A percentile compares a stretch with the other conserved stretches of the same genome.
Conservation (phyloP, 2,329 filamentous ascomycete genomes). For the Sclerotiophoma versabilis region DNA sequence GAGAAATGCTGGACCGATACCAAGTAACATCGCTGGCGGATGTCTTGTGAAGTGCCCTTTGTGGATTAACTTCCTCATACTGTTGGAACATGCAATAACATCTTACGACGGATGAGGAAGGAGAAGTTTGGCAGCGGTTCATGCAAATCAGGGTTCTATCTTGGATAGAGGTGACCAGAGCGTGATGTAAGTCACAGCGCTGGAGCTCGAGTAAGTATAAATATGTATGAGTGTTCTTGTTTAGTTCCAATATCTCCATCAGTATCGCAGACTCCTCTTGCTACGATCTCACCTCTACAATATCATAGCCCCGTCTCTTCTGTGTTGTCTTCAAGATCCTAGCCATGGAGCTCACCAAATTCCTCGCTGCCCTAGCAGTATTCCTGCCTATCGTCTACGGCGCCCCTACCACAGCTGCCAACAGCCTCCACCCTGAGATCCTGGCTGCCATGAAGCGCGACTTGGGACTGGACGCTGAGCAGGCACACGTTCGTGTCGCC, state of each 20-base stretch:
- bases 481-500: constrained; percentile 50
- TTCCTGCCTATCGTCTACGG: constrained; percentile 53
- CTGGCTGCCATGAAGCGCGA: constrained; percentile 55
- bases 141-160: constrained; percentile 14
- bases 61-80: constrained; percentile 21
- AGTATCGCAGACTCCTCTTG: constrained; percentile 25
- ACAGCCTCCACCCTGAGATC: constrained; percentile 51
- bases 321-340: constrained; percentile 32
- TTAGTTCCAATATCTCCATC: constrained; percentile 11
- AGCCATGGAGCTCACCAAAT: constrained; percentile 50
- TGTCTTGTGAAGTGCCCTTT: constrained; percentile 27
- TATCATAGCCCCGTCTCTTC: constrained; percentile 27
- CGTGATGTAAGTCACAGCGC: constrained; percentile 9
- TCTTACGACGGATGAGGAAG: constrained; percentile 25
- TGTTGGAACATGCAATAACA: constrained; percentile 13
- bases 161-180: constrained; percentile 4
- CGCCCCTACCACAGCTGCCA: constrained; percentile 47
- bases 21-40: constrained; percentile 7
- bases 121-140: constrained; percentile 15
- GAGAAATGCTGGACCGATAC: constrained; percentile 20
- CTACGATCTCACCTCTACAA: constrained; percentile 34
- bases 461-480: constrained; percentile 50
- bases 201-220: constrained; percentile 25
- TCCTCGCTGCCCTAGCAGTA: constrained; percentile 50
- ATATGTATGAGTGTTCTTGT: constrained; percentile 18